These are phyloP conservation scores for Rhizophora apiculata DNA, from an alignment of 345 rosid species.

Conservation along the genomic window DNA sequence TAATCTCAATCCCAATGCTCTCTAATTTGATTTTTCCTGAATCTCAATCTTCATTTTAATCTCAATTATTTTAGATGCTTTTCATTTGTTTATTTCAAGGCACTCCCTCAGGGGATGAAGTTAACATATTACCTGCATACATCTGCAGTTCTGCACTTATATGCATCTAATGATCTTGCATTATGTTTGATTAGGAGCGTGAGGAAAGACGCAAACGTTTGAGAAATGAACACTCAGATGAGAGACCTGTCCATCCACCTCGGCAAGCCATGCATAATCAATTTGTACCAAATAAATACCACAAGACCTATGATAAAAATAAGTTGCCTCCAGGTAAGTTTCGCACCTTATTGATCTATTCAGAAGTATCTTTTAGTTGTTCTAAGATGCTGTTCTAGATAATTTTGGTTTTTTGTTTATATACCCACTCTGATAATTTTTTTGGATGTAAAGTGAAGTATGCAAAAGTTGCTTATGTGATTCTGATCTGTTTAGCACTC, in stretches of 20 bases:
- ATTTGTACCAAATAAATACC: constrained; percentile 41
- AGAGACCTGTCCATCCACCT: constrained; percentile 46
- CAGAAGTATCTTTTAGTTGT: not conserved
- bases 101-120: too few species aligned
- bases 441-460: not conserved
- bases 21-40: too few species aligned
- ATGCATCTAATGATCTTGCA: constrained; percentile 6
- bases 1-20: too few species aligned
- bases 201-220: constrained; percentile 85
- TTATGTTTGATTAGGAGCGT: constrained; percentile 61
- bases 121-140: too few species aligned
- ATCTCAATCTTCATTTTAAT: too few species aligned
- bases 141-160: not conserved
- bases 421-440: too few species aligned
- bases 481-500: not conserved
- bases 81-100: too few species aligned
- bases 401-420: too few species aligned
- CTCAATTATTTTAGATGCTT: too few species aligned
- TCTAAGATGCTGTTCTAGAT: too few species aligned
- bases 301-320: constrained; percentile 56
- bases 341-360: constrained; percentile 3
- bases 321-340: constrained; percentile 83
- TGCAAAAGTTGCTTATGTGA: not conserved
- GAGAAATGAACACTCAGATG: constrained; percentile 60
- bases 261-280: constrained; percentile 54